Evolutionary conservation across 2,329 filamentous ascomycete genomes (phyloP).

Genomic region (Ampelomyces quisqualis): DNA sequence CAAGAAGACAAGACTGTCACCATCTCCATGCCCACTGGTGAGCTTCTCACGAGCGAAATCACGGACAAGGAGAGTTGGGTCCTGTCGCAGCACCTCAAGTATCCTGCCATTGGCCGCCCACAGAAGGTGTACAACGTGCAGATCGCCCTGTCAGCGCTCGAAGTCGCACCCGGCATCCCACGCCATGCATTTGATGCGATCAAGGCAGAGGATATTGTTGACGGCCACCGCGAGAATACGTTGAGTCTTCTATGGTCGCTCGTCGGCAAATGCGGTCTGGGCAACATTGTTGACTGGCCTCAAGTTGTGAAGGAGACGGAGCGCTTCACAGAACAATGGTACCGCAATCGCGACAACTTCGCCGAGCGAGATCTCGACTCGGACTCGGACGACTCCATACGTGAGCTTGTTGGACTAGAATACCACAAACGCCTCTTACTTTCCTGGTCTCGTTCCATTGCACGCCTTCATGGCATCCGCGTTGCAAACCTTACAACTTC

Average conservation of each 20-base stretch:
- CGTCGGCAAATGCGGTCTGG: constrained; percentile 58
- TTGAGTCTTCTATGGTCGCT: constrained; percentile 62
- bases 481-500: constrained; percentile 59
- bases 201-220: constrained; percentile 60
- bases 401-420: constrained; percentile 33
- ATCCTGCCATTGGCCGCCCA: constrained; percentile 56
- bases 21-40: constrained; percentile 49
- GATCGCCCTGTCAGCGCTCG: constrained; percentile 57
- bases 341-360: constrained; percentile 30
- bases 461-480: constrained; percentile 47
- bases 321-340: constrained; percentile 44
- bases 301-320: constrained; percentile 56
- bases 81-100: constrained; percentile 59
- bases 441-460: constrained; percentile 58
- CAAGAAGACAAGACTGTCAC: constrained; percentile 46
- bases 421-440: constrained; percentile 51
- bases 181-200: constrained; percentile 48
- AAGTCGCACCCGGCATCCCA: constrained; percentile 46
- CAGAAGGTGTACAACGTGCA: constrained; percentile 63
- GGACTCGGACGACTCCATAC: constrained; percentile 26
- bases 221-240: constrained; percentile 66
- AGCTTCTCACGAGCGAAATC: constrained; percentile 45
- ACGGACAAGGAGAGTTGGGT: constrained; percentile 46
- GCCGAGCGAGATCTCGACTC: constrained; percentile 38
- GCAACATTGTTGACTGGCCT: constrained; percentile 56